Percentiles rank a stretch among this genome's conserved stretches.
Conservation (phyloP, 1,284 basidiomycete species). For the Fomitiporia mediterranea region DNA sequence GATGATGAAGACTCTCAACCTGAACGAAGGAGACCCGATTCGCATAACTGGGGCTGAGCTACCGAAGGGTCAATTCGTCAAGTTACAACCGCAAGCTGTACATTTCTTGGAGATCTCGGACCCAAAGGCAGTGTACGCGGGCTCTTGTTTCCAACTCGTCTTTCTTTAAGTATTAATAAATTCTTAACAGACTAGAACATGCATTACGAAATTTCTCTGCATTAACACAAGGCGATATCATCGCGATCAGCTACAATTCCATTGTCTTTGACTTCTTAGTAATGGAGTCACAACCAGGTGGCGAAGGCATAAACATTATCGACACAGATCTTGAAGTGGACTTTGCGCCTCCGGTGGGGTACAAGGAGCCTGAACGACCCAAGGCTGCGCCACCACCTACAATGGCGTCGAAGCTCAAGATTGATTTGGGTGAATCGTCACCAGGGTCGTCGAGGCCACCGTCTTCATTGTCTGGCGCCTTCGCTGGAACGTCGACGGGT, state of each 20-base stretch:
- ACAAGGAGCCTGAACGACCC: conserved; percentile 87
- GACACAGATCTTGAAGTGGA: conserved; percentile 97
- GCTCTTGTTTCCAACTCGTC: conserved; percentile 6
- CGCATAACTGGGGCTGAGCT: conserved; percentile 86
- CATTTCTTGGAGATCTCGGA: conserved; percentile 95
- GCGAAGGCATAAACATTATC: conserved; percentile 84
- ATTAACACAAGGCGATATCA: conserved; percentile 86
- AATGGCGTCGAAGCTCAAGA: conserved; percentile 97
- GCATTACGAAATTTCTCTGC: conserved; percentile 93
- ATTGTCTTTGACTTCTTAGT: conserved; percentile 94
- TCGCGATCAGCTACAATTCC: conserved; percentile 89
- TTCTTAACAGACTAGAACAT: conserved; percentile 74
- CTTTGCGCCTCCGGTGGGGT: conserved; percentile 72
- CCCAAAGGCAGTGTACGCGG: conserved; percentile 93
- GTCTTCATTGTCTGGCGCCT: conserved; percentile 67
- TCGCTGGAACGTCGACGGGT: conserved; percentile 47
- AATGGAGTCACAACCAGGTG: conserved; percentile 90
- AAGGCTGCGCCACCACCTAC: conserved; percentile 80
- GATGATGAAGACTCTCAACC: conserved; percentile 97
- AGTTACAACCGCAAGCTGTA: conserved; percentile 93
- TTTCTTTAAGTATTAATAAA: not conserved
- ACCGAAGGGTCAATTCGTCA: conserved; percentile 93
- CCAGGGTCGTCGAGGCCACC: conserved; percentile 77
- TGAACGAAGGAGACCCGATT: conserved; percentile 94
- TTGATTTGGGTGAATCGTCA: conserved; percentile 81